Base-by-base conservation (phyloP, 495 filamentous ascomycete species). In the Friedmanniomyces endolithicus region DNA sequence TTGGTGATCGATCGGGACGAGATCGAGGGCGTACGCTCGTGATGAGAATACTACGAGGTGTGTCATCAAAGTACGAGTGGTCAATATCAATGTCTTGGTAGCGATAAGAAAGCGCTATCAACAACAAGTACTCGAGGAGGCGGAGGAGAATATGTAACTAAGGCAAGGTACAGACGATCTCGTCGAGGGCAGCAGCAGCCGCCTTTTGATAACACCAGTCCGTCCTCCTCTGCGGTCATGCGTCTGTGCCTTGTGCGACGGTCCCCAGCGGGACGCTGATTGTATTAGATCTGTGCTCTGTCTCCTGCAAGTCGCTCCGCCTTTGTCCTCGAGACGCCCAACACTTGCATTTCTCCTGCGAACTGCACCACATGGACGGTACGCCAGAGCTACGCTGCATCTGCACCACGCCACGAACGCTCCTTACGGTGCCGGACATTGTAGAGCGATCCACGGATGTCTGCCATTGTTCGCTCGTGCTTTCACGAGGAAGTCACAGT, bases 321-420 rank as follows among this genome's bases (percentile, higher is more conserved):
- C 45, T 55, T 55, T 48, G 53, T 55, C 49, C 17, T 25, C 16
- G n/a, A n/a, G 14, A 19, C 40, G 25, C 24, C 40, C 11, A 43
- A 52, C 2, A 16, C 50, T 44, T 20, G 7, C 47, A 2, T 25
- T 52, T 4, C n/a, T 9, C 53, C 53, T 55, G 53, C 53, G 45
- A 55, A 55, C 45, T 12, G 22, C 53, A 55, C 53, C 53, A 55
- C 53, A 55, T 55, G 53, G 45, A 6, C 16, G 53, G 11, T 12
- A 55, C 53, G 48, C 45, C 29, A 46, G 25, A 17, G 35, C 24
- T 22, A 17, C 31, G 48, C 20, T 29, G 24, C 51, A 41, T 14
- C 27, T 31, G 27, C 37, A 41, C 37, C 37, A 41, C 37, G 37
- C 37, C 37, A 41, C 37, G 17, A n/a, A 41, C 37, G 37, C 37